A percentile compares a stretch with the other conserved stretches of the same genome.
These are phyloP conservation scores for Phytophthora syringae DNA, from an alignment of 352 stramenopile species.

Conservation along the genomic window DNA sequence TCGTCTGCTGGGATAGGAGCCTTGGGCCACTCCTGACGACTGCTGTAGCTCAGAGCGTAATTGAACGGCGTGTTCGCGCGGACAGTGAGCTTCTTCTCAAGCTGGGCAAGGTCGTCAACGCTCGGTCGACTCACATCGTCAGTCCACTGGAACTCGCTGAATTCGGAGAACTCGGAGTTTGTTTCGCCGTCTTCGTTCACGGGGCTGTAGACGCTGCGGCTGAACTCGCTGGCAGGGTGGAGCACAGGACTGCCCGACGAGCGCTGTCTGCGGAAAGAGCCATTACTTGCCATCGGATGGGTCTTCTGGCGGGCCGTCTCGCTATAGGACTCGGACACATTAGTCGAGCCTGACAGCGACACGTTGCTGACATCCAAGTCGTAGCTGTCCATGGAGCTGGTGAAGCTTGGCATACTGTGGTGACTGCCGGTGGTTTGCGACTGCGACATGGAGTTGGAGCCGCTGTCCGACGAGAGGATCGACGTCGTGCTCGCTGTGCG, in stretches of 20 bases:
- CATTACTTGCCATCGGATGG: constrained; percentile 48
- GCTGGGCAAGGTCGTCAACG: constrained; percentile 56
- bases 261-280: constrained; percentile 30
- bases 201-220: constrained; percentile 26
- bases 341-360: constrained; percentile 35
- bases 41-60: constrained; percentile 85
- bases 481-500: constrained; percentile 61
- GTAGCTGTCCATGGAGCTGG: constrained; percentile 60
- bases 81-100: constrained; percentile 72
- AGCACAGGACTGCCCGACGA: constrained; percentile 25
- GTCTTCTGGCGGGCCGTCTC: constrained; percentile 56
- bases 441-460: constrained; percentile 25
- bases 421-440: constrained; percentile 25
- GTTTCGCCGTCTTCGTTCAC: constrained; percentile 26
- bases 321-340: constrained; percentile 64
- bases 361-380: constrained; percentile 50
- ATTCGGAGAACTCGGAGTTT: constrained; percentile 47
- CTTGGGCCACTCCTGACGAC: constrained; percentile 83
- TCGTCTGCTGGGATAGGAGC: constrained; percentile 77
- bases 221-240: constrained; percentile 57
- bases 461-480: constrained; percentile 61
- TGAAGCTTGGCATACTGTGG: constrained; percentile 54
- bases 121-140: constrained; percentile 45
- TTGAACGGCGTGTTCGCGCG: constrained; percentile 79
- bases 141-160: constrained; percentile 55